phyloP scores from a whole-genome alignment of 305 asterid genomes.

The Rubia balearica region DNA sequence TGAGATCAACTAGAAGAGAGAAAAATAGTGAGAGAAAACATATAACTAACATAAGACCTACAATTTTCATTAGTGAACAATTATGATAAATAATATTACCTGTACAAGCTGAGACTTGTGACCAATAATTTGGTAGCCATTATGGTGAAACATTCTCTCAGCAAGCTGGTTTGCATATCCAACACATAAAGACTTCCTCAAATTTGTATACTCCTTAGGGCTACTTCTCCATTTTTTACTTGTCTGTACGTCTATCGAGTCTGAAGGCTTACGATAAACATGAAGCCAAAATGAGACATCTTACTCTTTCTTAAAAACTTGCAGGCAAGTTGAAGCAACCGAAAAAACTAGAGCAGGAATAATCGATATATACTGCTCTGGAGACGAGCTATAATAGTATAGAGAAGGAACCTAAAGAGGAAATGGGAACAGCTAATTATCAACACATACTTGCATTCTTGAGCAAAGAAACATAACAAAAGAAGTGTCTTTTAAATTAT shows the following conservation, averaged over 20 bases:
- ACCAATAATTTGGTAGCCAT: slow-evolving; percentile 84
- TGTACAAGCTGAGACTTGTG: slow-evolving; percentile 88
- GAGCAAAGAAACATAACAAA: neutral
- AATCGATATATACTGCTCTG: neutral
- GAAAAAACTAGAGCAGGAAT: slow-evolving; percentile 1
- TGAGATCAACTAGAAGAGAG: neutral
- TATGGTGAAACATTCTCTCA: slow-evolving; percentile 88
- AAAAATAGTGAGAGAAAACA: neutral
- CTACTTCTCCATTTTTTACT: slow-evolving; percentile 49
- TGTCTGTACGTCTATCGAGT: slow-evolving; percentile 54
- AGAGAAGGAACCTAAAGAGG: neutral
- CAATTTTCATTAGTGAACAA: neutral
- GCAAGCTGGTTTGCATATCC: slow-evolving; percentile 93
- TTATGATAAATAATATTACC: slow-evolving; percentile 34
- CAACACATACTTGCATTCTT: neutral
- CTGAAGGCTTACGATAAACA: slow-evolving; percentile 29
- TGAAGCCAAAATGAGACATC: slow-evolving; percentile 7
- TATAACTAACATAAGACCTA: neutral
- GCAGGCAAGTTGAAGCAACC: neutral
- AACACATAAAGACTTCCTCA: slow-evolving; percentile 80
- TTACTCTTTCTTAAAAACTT: slow-evolving; percentile 7
- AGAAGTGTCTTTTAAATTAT: neutral
- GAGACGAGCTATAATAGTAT: neutral
- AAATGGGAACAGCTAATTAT: neutral
- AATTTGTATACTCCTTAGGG: slow-evolving; percentile 47